A percentile compares a stretch with the other conserved stretches of the same genome.
Conservation (phyloP, 306 rosid species). For the Phaseolus lunatus region DNA sequence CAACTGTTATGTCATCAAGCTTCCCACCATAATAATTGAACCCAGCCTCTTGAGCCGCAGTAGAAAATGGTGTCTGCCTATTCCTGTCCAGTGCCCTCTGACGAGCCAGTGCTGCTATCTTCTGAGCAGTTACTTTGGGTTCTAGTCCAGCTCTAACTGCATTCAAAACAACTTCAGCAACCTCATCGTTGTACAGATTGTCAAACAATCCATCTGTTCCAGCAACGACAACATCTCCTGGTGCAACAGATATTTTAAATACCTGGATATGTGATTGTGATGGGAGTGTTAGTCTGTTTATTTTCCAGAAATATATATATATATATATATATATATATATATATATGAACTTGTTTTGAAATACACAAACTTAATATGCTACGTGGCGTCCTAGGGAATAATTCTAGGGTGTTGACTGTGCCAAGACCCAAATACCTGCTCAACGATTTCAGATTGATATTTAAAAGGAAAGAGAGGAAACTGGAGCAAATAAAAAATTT, state of each 20-base stretch:
- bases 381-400: slow-evolving; percentile 9
- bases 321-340: too few relatives aligned
- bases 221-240: slow-evolving; percentile 80
- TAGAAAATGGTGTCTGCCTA: slow-evolving; percentile 80
- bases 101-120: slow-evolving; percentile 90
- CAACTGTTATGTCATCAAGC: slow-evolving; percentile 89
- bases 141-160: slow-evolving; percentile 69
- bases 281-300: slow-evolving; percentile 23
- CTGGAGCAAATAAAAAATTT: not conserved
- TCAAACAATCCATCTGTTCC: slow-evolving; percentile 96
- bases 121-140: slow-evolving; percentile 81
- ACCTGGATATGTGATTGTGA: slow-evolving; percentile 16
- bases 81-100: slow-evolving; percentile 69
- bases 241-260: slow-evolving; percentile 54
- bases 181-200: slow-evolving; percentile 75
- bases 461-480: not conserved
- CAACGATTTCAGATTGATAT: not conserved
- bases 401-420: not conserved
- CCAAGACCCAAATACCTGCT: not conserved
- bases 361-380: slow-evolving; percentile 4
- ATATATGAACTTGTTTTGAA: not conserved
- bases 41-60: slow-evolving; percentile 92
- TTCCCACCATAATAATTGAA: slow-evolving; percentile 85
- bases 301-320: not conserved
- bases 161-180: slow-evolving; percentile 66